These are phyloP conservation scores for Solanum piurae DNA, from an alignment of 257 asterid genomes.

Conservation along the genomic window DNA sequence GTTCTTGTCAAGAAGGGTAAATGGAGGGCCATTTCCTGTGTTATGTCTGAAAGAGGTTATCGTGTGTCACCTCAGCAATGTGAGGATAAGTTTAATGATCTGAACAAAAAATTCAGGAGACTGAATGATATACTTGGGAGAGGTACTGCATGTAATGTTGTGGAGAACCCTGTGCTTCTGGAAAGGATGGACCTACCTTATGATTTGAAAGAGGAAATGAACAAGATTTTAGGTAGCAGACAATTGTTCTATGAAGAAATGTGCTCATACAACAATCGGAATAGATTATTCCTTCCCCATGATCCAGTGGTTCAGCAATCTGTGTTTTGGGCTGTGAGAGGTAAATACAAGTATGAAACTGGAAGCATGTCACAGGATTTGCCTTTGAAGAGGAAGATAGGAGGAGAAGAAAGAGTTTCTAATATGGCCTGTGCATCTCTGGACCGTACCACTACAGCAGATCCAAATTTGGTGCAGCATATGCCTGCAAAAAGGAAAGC, in stretches of 20 bases:
- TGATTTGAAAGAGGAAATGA: slow-evolving; percentile 19
- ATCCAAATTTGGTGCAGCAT: background rate
- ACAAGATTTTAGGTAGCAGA: slow-evolving; percentile 26
- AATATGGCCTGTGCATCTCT: background rate
- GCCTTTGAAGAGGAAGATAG: slow-evolving; percentile 19
- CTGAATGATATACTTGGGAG: slow-evolving; percentile 33
- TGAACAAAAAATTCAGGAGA: slow-evolving; percentile 39
- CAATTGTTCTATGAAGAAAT: slow-evolving; percentile 41
- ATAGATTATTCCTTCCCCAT: slow-evolving; percentile 17
- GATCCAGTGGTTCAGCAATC: slow-evolving; percentile 18
- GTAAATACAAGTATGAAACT: slow-evolving; percentile 1
- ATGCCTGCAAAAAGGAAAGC: background rate
- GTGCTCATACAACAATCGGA: slow-evolving; percentile 32
- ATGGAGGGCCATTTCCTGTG: slow-evolving; percentile 41
- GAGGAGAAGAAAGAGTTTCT: slow-evolving; percentile 6
- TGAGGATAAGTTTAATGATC: slow-evolving; percentile 49
- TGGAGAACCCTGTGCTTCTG: slow-evolving; percentile 28
- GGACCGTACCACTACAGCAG: background rate
- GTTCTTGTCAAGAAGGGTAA: slow-evolving; percentile 22
- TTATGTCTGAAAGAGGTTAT: slow-evolving; percentile 34
- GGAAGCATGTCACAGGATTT: background rate
- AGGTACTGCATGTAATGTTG: slow-evolving; percentile 11
- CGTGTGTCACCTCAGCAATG: slow-evolving; percentile 55
- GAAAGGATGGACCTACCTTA: slow-evolving; percentile 18
- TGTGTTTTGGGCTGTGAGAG: slow-evolving; percentile 16